A percentile compares a stretch with the other conserved stretches of the same genome.
These are phyloP conservation scores for Plantago major DNA, from an alignment of 257 asterid genomes.

Conservation along the genomic window DNA sequence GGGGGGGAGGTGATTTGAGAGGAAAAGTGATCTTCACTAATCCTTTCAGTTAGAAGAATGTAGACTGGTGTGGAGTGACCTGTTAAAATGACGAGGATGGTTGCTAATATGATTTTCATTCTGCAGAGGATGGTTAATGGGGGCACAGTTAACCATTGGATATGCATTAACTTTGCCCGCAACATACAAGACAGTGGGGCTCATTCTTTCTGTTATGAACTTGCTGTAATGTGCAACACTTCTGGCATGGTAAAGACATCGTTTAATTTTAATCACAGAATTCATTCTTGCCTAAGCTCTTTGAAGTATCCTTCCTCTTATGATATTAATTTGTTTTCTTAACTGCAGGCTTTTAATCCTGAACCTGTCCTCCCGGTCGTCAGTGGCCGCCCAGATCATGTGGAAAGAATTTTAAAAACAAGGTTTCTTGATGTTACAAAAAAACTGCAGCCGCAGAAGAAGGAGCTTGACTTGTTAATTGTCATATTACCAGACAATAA, in stretches of 20 bases:
- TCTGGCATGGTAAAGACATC: constrained; percentile 84
- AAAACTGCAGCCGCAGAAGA: constrained; percentile 45
- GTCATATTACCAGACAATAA: constrained; percentile 91
- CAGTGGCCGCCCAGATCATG: constrained; percentile 76
- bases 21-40: too few species aligned
- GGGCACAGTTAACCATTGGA: constrained; percentile 79
- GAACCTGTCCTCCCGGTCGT: constrained; percentile 68
- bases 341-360: constrained; percentile 62
- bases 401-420: constrained; percentile 73
- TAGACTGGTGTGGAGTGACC: too few species aligned
- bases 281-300: too few species aligned
- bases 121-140: constrained; percentile 96
- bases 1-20: too few species aligned
- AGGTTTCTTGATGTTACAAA: constrained; percentile 67
- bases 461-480: constrained; percentile 83
- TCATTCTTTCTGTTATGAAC: constrained; percentile 68
- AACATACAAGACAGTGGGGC: constrained; percentile 67
- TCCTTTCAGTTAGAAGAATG: too few species aligned
- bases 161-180: constrained; percentile 82
- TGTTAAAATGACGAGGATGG: too few species aligned
- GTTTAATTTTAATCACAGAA: too few species aligned
- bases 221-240: constrained; percentile 84
- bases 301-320: constrained; percentile 1
- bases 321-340: constrained; percentile 12
- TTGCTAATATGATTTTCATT: constrained; percentile 11